Evolutionary conservation across 2,329 filamentous ascomycete genomes (phyloP), one percentile per base, ranked within the genome.

Genomic region (Venturia aucupariae): DNA sequence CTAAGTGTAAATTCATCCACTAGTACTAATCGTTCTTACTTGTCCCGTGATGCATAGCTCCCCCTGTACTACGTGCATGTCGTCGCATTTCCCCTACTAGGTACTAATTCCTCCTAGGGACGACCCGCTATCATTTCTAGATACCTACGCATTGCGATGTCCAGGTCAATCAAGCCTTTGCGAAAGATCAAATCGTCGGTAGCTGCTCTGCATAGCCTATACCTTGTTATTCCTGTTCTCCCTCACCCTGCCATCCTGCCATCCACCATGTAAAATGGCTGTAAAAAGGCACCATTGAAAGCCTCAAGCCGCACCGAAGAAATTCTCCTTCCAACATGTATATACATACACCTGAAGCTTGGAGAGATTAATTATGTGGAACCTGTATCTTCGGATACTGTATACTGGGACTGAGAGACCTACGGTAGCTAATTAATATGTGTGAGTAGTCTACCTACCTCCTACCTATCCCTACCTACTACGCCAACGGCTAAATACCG

Each of bases 261-360:
- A 11, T 27, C 24, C 4, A 17, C 19, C 13, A 24, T 54, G 22
- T 30, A 54, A 30, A 11, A 32, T 30, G 48, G 48, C 48, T 54
- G 22, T 30, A 54, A 30, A 11, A 32, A 15, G 48, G 48, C 48
- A 30, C 2, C 24, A 30, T 30, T 62, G 41, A 39, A 64, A 38
- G 42, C 64, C 6, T 65, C 64, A 6, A 65, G 64, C 63, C 41
- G 63, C 3, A 72, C 72, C 1, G 30, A 67, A 1, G 72, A 72
- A 42, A 73, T 74, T n/a, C n/a, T n/a, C n/a, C 68, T 73, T 74
- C 63, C 72, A 74, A 65, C 65, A n/a, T n/a, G n/a, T n/a, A n/a
- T n/a, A n/a, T n/a, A n/a, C n/a, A n/a, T 27, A 30, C 15, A 44
- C 15, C 54, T 46, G 2, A 51, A 19, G 3, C 46, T 10, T 17